phyloP scores from a whole-genome alignment of 176 grass and related monocot genomes.

The Eremochloa ophiuroides region DNA sequence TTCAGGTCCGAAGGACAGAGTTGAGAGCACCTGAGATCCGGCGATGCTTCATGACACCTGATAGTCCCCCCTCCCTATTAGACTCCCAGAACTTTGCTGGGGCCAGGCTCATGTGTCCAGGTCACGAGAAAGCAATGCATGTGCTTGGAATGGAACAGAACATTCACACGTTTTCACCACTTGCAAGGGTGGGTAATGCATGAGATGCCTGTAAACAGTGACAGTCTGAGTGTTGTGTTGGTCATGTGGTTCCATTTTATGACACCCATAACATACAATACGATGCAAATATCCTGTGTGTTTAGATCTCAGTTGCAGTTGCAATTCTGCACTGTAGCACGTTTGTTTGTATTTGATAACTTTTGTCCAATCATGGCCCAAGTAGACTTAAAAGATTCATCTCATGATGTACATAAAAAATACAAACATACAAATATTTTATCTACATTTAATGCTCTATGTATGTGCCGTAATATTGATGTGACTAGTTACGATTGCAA shows the following conservation, averaged over 20 bases:
- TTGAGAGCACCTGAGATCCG: constrained; percentile 28
- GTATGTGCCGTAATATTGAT: too few species aligned
- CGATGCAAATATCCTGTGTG: too few species aligned
- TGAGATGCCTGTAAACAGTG: constrained; percentile 2
- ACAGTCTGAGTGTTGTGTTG: not conserved
- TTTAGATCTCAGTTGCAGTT: too few species aligned
- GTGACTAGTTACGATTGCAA: too few species aligned
- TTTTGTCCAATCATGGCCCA: too few species aligned
- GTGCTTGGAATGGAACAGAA: not conserved
- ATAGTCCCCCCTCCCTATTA: too few species aligned
- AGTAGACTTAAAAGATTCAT: too few species aligned
- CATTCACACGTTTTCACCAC: not conserved
- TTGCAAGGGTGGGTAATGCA: not conserved
- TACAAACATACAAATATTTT: too few species aligned
- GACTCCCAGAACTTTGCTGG: not conserved
- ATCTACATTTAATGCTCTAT: too few species aligned
- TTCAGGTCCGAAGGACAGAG: constrained; percentile 17
- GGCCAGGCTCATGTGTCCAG: constrained; percentile 1
- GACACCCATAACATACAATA: not conserved
- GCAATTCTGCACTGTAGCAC: too few species aligned
- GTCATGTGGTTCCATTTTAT: not conserved
- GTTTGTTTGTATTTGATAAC: too few species aligned
- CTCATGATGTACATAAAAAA: too few species aligned
- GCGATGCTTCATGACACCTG: constrained; percentile 27
- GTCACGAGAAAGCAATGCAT: not conserved